A percentile compares a stretch with the other conserved stretches of the same genome.
Conservation (phyloP, 176 grass and related monocot species). For the Elymus sibiricus region DNA sequence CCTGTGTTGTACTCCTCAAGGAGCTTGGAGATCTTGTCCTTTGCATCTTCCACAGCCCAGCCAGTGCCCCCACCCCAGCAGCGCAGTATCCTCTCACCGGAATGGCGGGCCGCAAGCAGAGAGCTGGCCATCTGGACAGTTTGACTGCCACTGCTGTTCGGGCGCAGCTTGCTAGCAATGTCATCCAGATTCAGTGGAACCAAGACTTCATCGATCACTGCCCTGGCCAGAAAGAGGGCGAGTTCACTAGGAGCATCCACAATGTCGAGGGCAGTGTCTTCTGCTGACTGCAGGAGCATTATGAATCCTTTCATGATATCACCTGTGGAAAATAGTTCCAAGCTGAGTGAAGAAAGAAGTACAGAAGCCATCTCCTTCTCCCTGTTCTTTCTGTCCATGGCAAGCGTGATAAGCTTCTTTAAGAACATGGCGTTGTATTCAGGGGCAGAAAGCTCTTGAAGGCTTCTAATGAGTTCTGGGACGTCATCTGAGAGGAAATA, state of each 20-base stretch:
- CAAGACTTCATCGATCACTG: constrained; percentile 78
- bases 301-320: constrained; percentile 80
- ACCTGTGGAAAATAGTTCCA: constrained; percentile 72
- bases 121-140: constrained; percentile 59
- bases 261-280: constrained; percentile 73
- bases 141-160: constrained; percentile 51
- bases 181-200: constrained; percentile 72
- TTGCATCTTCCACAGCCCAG: constrained; percentile 84
- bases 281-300: constrained; percentile 75
- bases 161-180: constrained; percentile 55
- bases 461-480: constrained; percentile 77
- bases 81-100: constrained; percentile 75
- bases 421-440: constrained; percentile 78
- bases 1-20: constrained; percentile 74
- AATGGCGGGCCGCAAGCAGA: constrained; percentile 64
- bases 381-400: constrained; percentile 81
- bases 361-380: constrained; percentile 89
- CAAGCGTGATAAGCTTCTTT: constrained; percentile 71
- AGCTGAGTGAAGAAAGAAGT: constrained; percentile 72
- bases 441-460: constrained; percentile 64
- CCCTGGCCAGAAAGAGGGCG: constrained; percentile 78
- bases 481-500: constrained; percentile 85
- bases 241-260: constrained; percentile 84
- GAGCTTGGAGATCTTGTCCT: constrained; percentile 82
- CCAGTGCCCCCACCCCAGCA: constrained; percentile 88